Evolutionary conservation across 1,284 basidiomycete genomes (phyloP), one percentile per base, ranked within the genome.

Genomic region (Cutaneotrichosporon arboriforme): DNA sequence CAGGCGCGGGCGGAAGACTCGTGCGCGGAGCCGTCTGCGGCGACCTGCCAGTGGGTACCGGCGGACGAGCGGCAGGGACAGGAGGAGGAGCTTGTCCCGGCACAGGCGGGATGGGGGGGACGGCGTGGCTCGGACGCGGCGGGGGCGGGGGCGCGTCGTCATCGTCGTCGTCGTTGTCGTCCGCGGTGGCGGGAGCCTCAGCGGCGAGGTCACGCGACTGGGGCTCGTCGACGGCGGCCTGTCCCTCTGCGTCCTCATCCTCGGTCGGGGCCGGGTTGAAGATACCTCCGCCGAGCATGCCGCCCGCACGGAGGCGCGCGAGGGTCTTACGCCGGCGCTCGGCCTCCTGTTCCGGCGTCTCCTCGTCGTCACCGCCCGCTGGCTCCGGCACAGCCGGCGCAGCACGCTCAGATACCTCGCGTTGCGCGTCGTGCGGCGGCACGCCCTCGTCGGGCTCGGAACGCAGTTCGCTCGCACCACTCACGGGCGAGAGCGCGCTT

Each of bases 281-380:
- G 62, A 76, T 67, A 5, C 74, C 72, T 17, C 73, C 70, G 3
- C 72, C 71, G 1, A 75, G 59, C 1, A 70, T 64, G 4, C 73
- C 74, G 9, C 72, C 72, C 12, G 73, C 74, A 43, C 69, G 60
- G 18, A 76, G 55, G 42, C 74, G 60, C 7, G 74, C 74, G 7
- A 76, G 59, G 1, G 70, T 73, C 1, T 70, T 70, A 21, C 74
- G 53, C 20, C 69, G 57, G 39, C 69, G 59, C 2, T 70, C 69
- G 17, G 72, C 69, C 40, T 73, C 70, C 41, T 73, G 69, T 38
- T 75, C 74, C 0, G 72, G 65, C 22, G 68, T 69, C 52, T 74
- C 73, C 12, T 74, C 70, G 8, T 46, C 56, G 12, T 50, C 48
- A 15, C 52, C 43, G n/a, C 44, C 51, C 2, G 31, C 34, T 23